Base-by-base conservation (phyloP, 805 yeast species). In the Lipomyces kockii region DNA sequence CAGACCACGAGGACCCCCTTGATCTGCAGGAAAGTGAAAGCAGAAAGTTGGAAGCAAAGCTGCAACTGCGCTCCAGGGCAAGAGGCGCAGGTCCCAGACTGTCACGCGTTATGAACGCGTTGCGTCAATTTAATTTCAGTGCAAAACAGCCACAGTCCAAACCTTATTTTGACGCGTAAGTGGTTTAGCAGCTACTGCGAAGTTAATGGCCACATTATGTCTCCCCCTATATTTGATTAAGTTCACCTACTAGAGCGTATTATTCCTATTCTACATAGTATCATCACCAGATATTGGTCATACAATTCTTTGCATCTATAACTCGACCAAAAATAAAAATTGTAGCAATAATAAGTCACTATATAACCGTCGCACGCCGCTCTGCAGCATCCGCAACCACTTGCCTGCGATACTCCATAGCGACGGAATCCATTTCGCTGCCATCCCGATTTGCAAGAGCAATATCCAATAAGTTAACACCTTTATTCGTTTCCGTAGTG, bases 311-410 rank as follows among this genome's bases (percentile, higher is more conserved):
- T 7, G 8, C 20, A 22, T 14, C 20, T 14, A 17, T 43, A 35
- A 35, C 14, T 11, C 39, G 5, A 35, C 20, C 22, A 17, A 43
- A n/a, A 43, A 43, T 17, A 17, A 43, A 43, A 17, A 14, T 43
- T 17, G 5, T 37, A 37, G 14, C 43, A 37, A 12, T n/a, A 37
- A 12, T 37, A 12, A 37, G 43, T 37, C 17, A 37, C 17, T 37
- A 6, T 6, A 43, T 17, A 17, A n/a, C 20, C n/a, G 49, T 43
- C 6, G 65, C 69, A 5, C 67, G 61, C 60, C 61, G 61, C 49
- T 67, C 69, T 17, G 71, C 69, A 22, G 71, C 65, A 27, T 58
- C 62, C 29, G 66, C 65, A 17, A 51, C 29, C 61, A 67, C 43
- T 9, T 17, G 52, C 43, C 71, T 43, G 27, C 62, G 60, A 53